A percentile compares a stretch with the other conserved stretches of the same genome.
phyloP scores from a whole-genome alignment of 768 basidiomycete genomes.

The Mycena galopus region DNA sequence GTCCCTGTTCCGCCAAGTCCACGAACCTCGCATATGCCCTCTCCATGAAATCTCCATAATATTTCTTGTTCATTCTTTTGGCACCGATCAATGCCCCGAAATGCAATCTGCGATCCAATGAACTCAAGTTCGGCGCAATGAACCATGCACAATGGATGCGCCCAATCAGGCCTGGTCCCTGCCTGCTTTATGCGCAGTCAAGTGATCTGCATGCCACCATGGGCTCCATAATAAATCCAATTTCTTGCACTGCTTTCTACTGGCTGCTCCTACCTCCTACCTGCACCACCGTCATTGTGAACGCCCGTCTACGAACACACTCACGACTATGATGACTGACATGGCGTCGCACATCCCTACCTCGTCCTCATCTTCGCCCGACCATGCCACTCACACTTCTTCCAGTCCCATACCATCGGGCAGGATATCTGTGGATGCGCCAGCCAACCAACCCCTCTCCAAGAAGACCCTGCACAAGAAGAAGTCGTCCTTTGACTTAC shows the following conservation, averaged over 20 bases:
- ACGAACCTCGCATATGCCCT: not conserved
- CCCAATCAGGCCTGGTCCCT: not conserved
- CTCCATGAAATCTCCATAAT: not conserved
- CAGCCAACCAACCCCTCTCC: not conserved
- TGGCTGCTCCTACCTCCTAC: not conserved
- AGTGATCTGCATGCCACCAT: constrained; percentile 16
- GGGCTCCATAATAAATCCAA: constrained; percentile 2
- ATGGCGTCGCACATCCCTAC: not conserved
- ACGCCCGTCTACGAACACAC: not conserved
- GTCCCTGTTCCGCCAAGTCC: not conserved
- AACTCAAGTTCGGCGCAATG: not conserved
- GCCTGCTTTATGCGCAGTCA: not conserved
- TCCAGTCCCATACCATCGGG: not conserved
- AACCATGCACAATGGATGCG: not conserved
- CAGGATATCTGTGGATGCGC: not conserved
- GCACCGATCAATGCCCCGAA: not conserved
- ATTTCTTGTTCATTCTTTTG: not conserved
- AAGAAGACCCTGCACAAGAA: constrained; percentile 48
- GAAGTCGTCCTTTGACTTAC: constrained; percentile 48
- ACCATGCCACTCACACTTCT: constrained; percentile 12
- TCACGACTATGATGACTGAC: not conserved
- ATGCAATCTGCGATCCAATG: constrained; percentile 19
- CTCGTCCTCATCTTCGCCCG: not conserved
- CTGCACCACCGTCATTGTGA: not conserved
- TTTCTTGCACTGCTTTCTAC: not conserved